Evolutionary conservation across 2,329 filamentous ascomycete genomes (phyloP).

Genomic region (Arthrobotrys iridis): DNA sequence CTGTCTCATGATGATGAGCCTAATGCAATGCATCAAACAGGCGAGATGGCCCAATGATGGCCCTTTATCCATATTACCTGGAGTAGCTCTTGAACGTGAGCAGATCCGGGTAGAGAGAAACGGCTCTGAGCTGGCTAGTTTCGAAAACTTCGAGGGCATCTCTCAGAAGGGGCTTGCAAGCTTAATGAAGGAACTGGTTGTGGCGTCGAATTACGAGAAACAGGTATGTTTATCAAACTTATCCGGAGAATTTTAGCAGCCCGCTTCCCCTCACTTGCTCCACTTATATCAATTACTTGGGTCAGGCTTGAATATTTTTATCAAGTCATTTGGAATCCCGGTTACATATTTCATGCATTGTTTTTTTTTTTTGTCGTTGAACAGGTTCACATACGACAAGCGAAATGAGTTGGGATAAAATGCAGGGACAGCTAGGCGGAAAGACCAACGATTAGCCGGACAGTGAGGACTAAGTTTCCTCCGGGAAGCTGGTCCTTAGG

Average conservation of each 20-base stretch:
- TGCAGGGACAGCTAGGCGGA: constrained; percentile 26
- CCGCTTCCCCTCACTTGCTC: constrained; percentile 1
- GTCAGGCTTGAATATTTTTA: background rate
- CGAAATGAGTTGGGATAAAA: constrained; percentile 52
- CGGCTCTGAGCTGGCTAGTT: constrained; percentile 9
- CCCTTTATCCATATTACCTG: constrained; percentile 80
- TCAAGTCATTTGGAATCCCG: background rate
- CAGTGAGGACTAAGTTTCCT: background rate
- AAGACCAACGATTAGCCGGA: constrained; percentile 26
- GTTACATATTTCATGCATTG: constrained; percentile 11
- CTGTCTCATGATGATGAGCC: constrained; percentile 80
- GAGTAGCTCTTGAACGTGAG: constrained; percentile 66
- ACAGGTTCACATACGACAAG: constrained; percentile 3
- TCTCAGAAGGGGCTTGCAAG: constrained; percentile 6
- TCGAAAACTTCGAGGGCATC: constrained; percentile 48
- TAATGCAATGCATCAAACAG: constrained; percentile 91
- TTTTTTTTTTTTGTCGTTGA: constrained; percentile 11
- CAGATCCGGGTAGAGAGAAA: constrained; percentile 33
- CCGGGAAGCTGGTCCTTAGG: constrained; percentile 6
- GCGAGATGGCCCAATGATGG: constrained; percentile 89
- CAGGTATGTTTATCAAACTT: constrained; percentile 37
- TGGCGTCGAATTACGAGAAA: constrained; percentile 49
- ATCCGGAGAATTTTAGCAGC: constrained; percentile 13
- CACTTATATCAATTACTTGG: constrained; percentile 13
- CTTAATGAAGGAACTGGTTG: constrained; percentile 24